A percentile compares a stretch with the other conserved stretches of the same genome.
Conservation (phyloP, 2,329 filamentous ascomycete genomes). For the Rhexocercosporidium sp. region DNA sequence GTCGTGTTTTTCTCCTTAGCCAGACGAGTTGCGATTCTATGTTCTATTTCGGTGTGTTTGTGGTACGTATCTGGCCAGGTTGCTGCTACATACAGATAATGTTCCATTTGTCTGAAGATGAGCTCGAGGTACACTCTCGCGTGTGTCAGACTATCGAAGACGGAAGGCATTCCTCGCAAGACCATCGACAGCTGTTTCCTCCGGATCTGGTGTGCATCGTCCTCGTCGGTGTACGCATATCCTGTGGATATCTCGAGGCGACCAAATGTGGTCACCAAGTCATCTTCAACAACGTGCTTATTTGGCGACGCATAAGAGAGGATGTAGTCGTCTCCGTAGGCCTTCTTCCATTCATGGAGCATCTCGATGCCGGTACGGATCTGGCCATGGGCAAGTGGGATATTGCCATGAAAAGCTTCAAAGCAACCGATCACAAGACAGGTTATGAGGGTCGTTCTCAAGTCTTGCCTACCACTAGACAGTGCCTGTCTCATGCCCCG, state of each 20-base stretch:
- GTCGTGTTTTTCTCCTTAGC: neutral
- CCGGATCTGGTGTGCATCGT: neutral
- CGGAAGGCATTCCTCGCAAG: conserved; percentile 15
- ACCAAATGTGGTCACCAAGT: conserved; percentile 64
- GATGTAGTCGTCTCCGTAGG: conserved; percentile 3
- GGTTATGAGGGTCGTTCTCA: conserved; percentile 23
- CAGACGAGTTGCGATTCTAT: neutral
- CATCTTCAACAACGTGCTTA: conserved; percentile 50
- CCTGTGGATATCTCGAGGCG: conserved; percentile 65
- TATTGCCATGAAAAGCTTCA: conserved; percentile 24
- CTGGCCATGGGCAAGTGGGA: conserved; percentile 19
- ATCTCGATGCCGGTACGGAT: conserved; percentile 21
- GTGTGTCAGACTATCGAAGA: conserved; percentile 16
- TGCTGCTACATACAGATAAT: neutral
- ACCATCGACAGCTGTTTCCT: neutral
- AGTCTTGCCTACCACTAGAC: conserved; percentile 18
- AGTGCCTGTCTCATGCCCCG: conserved; percentile 12
- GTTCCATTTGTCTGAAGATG: conserved; percentile 19
- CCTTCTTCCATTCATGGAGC: conserved; percentile 37
- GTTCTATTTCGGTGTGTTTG: neutral
- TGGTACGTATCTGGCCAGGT: neutral
- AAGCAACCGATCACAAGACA: conserved; percentile 23
- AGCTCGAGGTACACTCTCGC: conserved; percentile 25
- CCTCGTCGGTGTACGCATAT: conserved; percentile 34
- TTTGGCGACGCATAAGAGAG: conserved; percentile 14